These are phyloP conservation scores for Cephalotrichum gorgonifer DNA, from an alignment of 2,329 filamentous ascomycete genomes.

Conservation along the genomic window DNA sequence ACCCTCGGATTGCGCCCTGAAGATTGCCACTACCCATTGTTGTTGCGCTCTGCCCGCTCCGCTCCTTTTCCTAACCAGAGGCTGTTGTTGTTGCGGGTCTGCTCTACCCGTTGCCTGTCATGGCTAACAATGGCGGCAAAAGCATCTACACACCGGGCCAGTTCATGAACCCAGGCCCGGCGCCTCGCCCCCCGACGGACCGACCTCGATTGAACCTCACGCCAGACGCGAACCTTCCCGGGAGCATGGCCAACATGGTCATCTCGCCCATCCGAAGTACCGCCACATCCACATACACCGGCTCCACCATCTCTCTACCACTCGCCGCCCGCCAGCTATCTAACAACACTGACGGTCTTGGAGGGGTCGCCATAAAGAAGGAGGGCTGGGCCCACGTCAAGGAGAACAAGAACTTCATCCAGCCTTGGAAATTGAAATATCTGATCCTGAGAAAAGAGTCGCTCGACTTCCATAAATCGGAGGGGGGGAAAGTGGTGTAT, in stretches of 20 bases:
- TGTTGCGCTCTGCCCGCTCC: neutral
- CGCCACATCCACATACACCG: conserved; percentile 56
- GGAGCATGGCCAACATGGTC: conserved; percentile 70
- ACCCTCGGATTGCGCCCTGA: neutral
- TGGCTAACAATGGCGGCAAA: conserved; percentile 14
- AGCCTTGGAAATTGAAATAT: conserved; percentile 82
- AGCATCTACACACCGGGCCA: conserved; percentile 51
- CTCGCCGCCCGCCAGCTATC: conserved; percentile 50
- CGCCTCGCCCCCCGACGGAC: conserved; percentile 79
- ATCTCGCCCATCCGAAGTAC: conserved; percentile 61
- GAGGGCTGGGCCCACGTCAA: conserved; percentile 80
- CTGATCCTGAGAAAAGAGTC: conserved; percentile 86
- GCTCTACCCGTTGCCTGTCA: conserved; percentile 5
- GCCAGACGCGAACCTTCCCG: conserved; percentile 62
- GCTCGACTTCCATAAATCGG: conserved; percentile 88
- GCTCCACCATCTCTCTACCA: conserved; percentile 64
- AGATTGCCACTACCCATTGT: neutral
- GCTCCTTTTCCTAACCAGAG: neutral
- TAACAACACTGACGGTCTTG: conserved; percentile 51
- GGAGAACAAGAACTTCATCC: conserved; percentile 79
- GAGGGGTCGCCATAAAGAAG: conserved; percentile 65
- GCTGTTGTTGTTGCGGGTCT: neutral
- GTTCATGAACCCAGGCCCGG: conserved; percentile 96
- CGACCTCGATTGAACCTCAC: conserved; percentile 73
- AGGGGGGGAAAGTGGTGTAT: conserved; percentile 78